Evolutionary conservation across 441 rosid species (phyloP), one percentile per base, ranked within the genome.

Genomic region (Adansonia gregorii): DNA sequence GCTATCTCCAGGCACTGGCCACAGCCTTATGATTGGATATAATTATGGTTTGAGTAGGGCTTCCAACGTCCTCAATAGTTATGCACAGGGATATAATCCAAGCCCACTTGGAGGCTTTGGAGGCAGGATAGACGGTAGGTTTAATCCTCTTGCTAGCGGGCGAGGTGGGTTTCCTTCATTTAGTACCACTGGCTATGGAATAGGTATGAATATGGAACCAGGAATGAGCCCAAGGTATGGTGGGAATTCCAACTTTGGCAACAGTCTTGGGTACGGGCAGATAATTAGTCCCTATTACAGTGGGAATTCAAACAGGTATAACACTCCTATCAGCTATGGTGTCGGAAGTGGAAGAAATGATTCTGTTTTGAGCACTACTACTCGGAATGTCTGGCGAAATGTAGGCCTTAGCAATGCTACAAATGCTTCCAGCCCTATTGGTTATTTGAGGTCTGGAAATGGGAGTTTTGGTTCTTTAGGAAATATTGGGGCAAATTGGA

Each of bases 321-420:
- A 59, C 72, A 87, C 85, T 80, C 94, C 94, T 14, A 80, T 90
- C 10, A 90, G 92, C 48, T 84, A 83, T 77, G 80, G 74, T 17
- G 81, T 70, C 0, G 86, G 84, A 45, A 75, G 51, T 46, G 85
- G 88, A 69, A 87, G 91, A 85, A 84, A 73, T 0, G 87, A 87
- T 81, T 84, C 89, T 69, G 82, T 83, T 77, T 79, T 87, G 77
- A 85, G 84, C 78, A 83, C 88, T 35, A 61, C 79, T 67, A 75
- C 84, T 67, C 81, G 91, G 74, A 86, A 86, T 76, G 82, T 90
- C 65, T 90, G 94, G 94, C 91, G 92, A 84, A 87, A 81, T 79
- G 85, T 87, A 74, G 84, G 88, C 72, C 81, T 87, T 72, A 77
- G 75, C 60, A 84, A 74, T 80, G 81, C 67, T 45, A 55, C 79